These are phyloP conservation scores for Ceratocystis albifundus DNA, from an alignment of 2,329 filamentous ascomycete species.

Conservation along the genomic window DNA sequence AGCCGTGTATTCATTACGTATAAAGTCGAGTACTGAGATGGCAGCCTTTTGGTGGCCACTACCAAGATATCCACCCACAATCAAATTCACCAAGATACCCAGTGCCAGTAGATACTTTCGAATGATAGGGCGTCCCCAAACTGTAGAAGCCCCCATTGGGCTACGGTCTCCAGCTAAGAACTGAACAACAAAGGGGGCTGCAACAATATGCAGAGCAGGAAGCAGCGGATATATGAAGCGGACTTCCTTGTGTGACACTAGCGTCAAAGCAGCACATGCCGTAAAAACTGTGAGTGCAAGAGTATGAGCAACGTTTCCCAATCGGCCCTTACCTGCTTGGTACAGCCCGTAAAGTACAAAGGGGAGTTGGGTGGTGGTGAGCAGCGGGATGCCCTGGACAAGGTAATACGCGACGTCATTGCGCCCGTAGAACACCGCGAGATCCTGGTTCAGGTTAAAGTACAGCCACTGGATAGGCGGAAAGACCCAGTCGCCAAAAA, in stretches of 20 bases:
- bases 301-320: slow-evolving; percentile 37
- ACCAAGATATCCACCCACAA: slow-evolving; percentile 62
- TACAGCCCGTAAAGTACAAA: slow-evolving; percentile 59
- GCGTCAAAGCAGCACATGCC: slow-evolving; percentile 53
- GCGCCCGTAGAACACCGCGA: slow-evolving; percentile 84
- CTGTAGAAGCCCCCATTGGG: slow-evolving; percentile 27
- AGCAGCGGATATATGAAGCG: slow-evolving; percentile 92
- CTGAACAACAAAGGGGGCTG: slow-evolving; percentile 52
- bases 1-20: slow-evolving; percentile 61
- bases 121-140: slow-evolving; percentile 30
- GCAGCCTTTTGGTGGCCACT: slow-evolving; percentile 71
- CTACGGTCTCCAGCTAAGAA: slow-evolving; percentile 47
- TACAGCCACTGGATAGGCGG: slow-evolving; percentile 78
- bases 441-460: slow-evolving; percentile 78
- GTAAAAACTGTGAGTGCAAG: slow-evolving; percentile 48
- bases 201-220: slow-evolving; percentile 71
- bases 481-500: slow-evolving; percentile 78
- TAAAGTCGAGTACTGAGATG: slow-evolving; percentile 58
- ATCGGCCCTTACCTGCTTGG: slow-evolving; percentile 32
- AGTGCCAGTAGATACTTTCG: slow-evolving; percentile 46
- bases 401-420: slow-evolving; percentile 92
- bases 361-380: slow-evolving; percentile 72
- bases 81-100: slow-evolving; percentile 54
- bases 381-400: slow-evolving; percentile 75
- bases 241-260: slow-evolving; percentile 90